Evolutionary conservation across 352 stramenopile species (phyloP).

Genomic region (Globisporangium viniferum): DNA sequence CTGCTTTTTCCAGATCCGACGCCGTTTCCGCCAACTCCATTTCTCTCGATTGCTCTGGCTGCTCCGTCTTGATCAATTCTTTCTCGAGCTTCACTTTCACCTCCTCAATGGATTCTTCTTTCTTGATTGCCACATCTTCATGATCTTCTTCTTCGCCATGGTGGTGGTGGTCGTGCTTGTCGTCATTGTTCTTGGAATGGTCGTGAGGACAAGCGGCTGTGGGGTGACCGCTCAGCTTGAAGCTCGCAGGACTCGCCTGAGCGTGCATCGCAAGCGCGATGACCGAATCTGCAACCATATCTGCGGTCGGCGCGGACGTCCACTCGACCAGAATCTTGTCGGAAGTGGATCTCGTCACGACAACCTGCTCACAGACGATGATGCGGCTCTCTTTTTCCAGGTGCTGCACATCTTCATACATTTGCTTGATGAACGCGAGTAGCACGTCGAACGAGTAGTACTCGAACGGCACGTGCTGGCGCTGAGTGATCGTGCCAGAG

Average conservation of each 20-base stretch:
- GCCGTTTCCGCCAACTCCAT: slow-evolving; percentile 22
- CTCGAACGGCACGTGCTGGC: slow-evolving; percentile 83
- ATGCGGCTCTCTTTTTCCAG: slow-evolving; percentile 56
- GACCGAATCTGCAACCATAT: slow-evolving; percentile 96
- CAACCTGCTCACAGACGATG: slow-evolving; percentile 69
- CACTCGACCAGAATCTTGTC: slow-evolving; percentile 77
- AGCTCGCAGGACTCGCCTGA: slow-evolving; percentile 75
- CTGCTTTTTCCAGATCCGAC: slow-evolving; percentile 49
- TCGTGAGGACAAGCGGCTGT: slow-evolving; percentile 77
- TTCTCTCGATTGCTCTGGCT: slow-evolving; percentile 11
- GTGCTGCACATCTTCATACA: slow-evolving; percentile 75
- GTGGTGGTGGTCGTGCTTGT: slow-evolving; percentile 15
- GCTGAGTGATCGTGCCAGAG: slow-evolving; percentile 75
- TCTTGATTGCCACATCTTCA: slow-evolving; percentile 22
- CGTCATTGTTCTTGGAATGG: slow-evolving; percentile 53
- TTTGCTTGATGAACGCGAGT: slow-evolving; percentile 74
- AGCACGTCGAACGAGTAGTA: slow-evolving; percentile 79
- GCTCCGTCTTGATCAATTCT: slow-evolving; percentile 20
- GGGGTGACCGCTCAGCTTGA: slow-evolving; percentile 76
- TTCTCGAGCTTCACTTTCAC: slow-evolving; percentile 20
- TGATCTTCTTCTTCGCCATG: slow-evolving; percentile 20
- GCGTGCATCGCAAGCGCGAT: slow-evolving; percentile 95
- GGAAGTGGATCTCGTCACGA: slow-evolving; percentile 41
- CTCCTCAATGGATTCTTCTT: slow-evolving; percentile 19
- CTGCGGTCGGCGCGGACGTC: slow-evolving; percentile 90